Percentiles rank a stretch among this genome's conserved stretches.
phyloP scores from a whole-genome alignment of 306 rosid species.

The Coriaria nepalensis region DNA sequence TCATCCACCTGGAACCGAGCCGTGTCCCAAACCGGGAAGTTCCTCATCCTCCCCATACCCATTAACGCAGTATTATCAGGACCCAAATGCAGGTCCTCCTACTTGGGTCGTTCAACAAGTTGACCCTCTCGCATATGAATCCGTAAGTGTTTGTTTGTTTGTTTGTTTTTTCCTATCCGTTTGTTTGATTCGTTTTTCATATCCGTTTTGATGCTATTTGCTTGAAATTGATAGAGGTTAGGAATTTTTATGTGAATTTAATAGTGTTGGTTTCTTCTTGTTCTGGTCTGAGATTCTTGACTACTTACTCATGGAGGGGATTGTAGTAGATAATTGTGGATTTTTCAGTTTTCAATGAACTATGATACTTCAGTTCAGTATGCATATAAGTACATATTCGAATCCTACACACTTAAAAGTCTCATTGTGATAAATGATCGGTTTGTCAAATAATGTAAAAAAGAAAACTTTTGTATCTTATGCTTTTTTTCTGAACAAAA shows the following conservation, averaged over 20 bases:
- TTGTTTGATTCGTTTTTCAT: too few species aligned
- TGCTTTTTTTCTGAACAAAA: slow-evolving; percentile 5
- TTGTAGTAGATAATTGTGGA: too few species aligned
- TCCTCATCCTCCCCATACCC: slow-evolving; percentile 17
- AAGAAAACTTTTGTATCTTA: neutral
- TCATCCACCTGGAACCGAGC: slow-evolving; percentile 45
- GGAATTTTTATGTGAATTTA: too few species aligned
- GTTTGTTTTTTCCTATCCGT: neutral
- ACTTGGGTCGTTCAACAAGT: slow-evolving; percentile 17
- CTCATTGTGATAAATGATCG: too few species aligned
- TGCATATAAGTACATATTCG: too few species aligned
- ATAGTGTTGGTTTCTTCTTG: too few species aligned
- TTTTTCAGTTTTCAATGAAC: too few species aligned
- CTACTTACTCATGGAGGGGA: too few species aligned
- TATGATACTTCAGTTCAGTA: too few species aligned
- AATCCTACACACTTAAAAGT: too few species aligned
- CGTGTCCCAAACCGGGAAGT: slow-evolving; percentile 12
- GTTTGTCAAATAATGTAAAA: too few species aligned
- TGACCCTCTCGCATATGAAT: slow-evolving; percentile 14
- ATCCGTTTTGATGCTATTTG: neutral
- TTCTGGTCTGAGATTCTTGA: too few species aligned
- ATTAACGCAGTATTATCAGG: slow-evolving; percentile 11
- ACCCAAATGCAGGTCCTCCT: slow-evolving; percentile 17
- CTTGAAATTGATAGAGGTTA: neutral
- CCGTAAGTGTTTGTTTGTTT: slow-evolving; percentile 16